Conservation (phyloP, 352 stramenopile species). For the Phytophthora idaei region DNA sequence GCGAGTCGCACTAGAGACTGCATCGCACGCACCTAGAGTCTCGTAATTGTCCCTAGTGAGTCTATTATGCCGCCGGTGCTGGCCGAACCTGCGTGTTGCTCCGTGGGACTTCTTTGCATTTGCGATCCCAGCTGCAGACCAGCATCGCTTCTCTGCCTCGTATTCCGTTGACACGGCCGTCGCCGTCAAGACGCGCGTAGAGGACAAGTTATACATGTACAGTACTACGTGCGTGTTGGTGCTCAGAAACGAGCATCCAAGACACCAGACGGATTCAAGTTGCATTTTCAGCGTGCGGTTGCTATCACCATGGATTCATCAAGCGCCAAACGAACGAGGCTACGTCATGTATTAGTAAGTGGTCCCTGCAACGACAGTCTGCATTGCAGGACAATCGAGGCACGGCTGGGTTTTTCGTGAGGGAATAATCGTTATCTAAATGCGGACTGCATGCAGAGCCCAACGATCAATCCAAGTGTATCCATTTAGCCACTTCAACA, state of each 20-base stretch:
- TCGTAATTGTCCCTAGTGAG: too few relatives aligned
- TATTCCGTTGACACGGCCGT: not conserved
- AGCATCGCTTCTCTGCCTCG: constrained; percentile 9
- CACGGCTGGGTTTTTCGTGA: too few relatives aligned
- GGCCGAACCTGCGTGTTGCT: not conserved
- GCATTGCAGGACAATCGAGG: too few relatives aligned
- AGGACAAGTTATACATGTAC: not conserved
- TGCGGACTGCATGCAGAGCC: too few relatives aligned
- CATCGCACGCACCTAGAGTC: not conserved
- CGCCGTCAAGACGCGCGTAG: constrained; percentile 1
- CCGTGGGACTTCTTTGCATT: constrained; percentile 4
- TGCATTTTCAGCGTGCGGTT: not conserved
- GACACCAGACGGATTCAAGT: constrained; percentile 16
- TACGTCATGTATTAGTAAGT: not conserved
- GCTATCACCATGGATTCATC: constrained; percentile 2
- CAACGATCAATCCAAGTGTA: not conserved
- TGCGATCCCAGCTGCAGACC: constrained; percentile 8
- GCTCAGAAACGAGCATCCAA: constrained; percentile 2
- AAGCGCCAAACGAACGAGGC: not conserved
- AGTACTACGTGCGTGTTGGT: not conserved
- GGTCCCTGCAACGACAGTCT: not conserved
- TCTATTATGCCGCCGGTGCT: not conserved
- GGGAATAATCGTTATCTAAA: too few relatives aligned
- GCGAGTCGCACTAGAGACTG: constrained; percentile 1
- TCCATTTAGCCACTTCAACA: not conserved